Percentiles rank a stretch among this genome's conserved stretches.
phyloP scores from a whole-genome alignment of 2,329 filamentous ascomycete genomes.

The Pyrenophora tritici-repentis region DNA sequence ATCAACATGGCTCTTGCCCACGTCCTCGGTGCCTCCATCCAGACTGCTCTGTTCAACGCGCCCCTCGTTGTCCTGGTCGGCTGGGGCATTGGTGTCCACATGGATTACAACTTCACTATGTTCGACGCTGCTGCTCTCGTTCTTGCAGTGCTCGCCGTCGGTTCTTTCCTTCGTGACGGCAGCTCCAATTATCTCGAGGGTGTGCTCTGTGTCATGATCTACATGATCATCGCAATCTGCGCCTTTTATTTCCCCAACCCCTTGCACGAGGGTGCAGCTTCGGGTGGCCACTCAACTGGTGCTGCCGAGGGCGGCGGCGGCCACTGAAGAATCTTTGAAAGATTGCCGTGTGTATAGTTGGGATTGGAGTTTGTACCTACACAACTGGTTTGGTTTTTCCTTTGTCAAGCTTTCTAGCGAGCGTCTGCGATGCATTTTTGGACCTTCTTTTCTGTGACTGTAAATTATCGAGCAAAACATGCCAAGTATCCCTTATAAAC shows the following conservation, averaged over 20 bases:
- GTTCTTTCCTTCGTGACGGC: conserved; percentile 83
- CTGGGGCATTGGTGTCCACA: conserved; percentile 69
- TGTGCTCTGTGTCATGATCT: conserved; percentile 73
- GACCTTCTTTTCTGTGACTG: neutral
- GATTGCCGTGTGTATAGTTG: neutral
- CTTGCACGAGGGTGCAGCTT: conserved; percentile 20
- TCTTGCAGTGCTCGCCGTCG: conserved; percentile 82
- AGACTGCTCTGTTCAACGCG: conserved; percentile 86
- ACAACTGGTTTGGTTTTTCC: neutral
- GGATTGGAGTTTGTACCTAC: conserved; percentile 2
- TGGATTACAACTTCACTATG: conserved; percentile 83
- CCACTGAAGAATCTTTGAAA: neutral
- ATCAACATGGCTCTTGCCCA: conserved; percentile 87
- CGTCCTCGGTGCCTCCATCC: conserved; percentile 83
- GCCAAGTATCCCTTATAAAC: neutral
- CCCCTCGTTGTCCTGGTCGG: conserved; percentile 82
- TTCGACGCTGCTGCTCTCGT: conserved; percentile 85
- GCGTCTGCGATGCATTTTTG: conserved; percentile 12
- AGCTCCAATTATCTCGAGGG: conserved; percentile 93
- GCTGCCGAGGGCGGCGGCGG: conserved; percentile 3
- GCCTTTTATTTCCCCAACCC: conserved; percentile 67
- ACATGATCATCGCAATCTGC: conserved; percentile 65
- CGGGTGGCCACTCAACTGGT: neutral
- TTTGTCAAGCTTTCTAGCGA: conserved; percentile 4
- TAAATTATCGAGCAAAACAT: conserved; percentile 24